Evolutionary conservation across 2,329 filamentous ascomycete species (phyloP).

Genomic region (Fusarium compactum): DNA sequence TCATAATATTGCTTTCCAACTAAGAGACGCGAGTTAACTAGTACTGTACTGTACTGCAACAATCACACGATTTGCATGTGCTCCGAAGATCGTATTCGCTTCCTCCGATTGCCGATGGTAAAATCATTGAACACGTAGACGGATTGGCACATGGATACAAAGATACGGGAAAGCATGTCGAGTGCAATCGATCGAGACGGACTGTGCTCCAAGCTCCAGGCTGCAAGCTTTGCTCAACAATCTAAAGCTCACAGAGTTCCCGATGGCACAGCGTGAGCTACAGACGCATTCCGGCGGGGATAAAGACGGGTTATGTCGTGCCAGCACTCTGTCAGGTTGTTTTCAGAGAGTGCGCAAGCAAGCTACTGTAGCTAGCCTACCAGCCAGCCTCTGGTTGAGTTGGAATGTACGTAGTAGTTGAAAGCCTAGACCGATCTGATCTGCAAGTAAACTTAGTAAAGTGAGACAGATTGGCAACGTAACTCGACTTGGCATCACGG

Average conservation of each 20-base stretch:
- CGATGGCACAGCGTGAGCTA: constrained; percentile 22
- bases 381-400: background rate
- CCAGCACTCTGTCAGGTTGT: background rate
- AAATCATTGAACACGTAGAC: background rate
- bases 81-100: constrained; percentile 8
- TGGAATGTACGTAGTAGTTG: background rate
- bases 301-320: constrained; percentile 14
- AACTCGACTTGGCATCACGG: background rate
- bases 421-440: constrained; percentile 14
- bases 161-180: constrained; percentile 4
- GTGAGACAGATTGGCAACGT: background rate
- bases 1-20: background rate
- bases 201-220: background rate
- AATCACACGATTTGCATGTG: background rate
- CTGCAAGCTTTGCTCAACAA: background rate
- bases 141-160: constrained; percentile 16
- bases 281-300: constrained; percentile 12
- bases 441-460: constrained; percentile 2
- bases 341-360: background rate
- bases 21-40: background rate
- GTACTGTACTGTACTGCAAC: background rate
- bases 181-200: constrained; percentile 13
- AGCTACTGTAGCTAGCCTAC: background rate
- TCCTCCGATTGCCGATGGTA: constrained; percentile 8
- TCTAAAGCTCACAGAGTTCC: constrained; percentile 10